phyloP scores from a whole-genome alignment of 1,284 basidiomycete genomes.

The Cryptococcus amylolentus region DNA sequence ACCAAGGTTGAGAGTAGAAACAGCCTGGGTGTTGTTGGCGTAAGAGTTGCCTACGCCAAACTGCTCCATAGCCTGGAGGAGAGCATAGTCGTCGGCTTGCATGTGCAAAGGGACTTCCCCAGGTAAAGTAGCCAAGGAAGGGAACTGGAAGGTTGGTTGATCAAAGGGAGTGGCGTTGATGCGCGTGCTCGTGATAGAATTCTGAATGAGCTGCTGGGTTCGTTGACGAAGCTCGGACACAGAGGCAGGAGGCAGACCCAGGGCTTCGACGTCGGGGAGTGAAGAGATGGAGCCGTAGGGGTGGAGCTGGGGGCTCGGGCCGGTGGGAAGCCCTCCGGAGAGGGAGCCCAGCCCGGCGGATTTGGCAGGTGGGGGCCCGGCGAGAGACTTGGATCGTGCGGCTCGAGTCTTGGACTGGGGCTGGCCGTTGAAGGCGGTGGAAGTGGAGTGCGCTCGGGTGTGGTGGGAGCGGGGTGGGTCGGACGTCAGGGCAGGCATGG shows the following conservation, averaged over 20 bases:
- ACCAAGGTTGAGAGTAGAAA: slow-evolving; percentile 10
- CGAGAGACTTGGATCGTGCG: too few relatives aligned
- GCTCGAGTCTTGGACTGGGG: too few relatives aligned
- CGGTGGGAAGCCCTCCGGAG: too few relatives aligned
- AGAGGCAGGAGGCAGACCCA: slow-evolving; percentile 62
- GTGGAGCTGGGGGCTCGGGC: too few relatives aligned
- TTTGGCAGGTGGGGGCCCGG: too few relatives aligned
- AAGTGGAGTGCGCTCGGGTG: too few relatives aligned
- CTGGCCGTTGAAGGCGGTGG: too few relatives aligned
- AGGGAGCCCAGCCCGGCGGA: too few relatives aligned
- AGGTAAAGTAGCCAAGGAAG: slow-evolving; percentile 59
- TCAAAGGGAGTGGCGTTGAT: slow-evolving; percentile 64
- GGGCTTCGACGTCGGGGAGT: too few relatives aligned
- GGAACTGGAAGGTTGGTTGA: slow-evolving; percentile 63
- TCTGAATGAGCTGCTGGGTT: slow-evolving; percentile 76
- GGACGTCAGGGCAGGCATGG: too few relatives aligned
- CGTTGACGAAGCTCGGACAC: slow-evolving; percentile 81
- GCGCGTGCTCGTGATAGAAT: slow-evolving; percentile 61
- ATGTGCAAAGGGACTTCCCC: slow-evolving; percentile 64
- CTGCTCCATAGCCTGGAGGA: slow-evolving; percentile 32
- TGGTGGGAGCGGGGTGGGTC: too few relatives aligned
- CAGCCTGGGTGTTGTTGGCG: slow-evolving; percentile 7
- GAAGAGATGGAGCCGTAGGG: too few relatives aligned
- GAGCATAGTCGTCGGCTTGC: slow-evolving; percentile 53
- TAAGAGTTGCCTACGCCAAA: slow-evolving; percentile 36